Conservation (phyloP, 768 basidiomycete genomes). For the Lepiota venenata region DNA sequence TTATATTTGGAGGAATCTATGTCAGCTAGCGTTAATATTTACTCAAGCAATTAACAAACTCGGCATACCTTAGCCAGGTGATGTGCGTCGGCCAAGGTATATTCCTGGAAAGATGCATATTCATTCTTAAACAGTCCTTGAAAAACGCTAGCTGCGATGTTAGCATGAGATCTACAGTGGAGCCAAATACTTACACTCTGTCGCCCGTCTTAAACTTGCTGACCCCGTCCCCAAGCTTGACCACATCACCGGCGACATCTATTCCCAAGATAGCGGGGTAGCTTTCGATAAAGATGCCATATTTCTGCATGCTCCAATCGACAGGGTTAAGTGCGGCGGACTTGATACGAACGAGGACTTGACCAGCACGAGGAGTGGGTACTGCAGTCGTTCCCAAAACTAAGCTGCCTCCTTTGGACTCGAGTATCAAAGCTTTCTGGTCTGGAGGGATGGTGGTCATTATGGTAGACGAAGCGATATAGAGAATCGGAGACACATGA, state of each 20-base stretch:
- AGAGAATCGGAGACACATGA: background rate
- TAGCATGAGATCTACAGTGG: background rate
- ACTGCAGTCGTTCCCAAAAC: constrained; percentile 28
- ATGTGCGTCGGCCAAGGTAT: constrained; percentile 31
- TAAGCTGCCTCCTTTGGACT: constrained; percentile 24
- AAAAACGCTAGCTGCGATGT: constrained; percentile 25
- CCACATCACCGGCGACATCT: constrained; percentile 48
- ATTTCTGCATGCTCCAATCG: constrained; percentile 48
- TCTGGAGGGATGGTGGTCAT: background rate
- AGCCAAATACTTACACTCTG: constrained; percentile 34
- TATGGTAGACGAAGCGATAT: background rate
- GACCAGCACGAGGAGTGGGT: constrained; percentile 41
- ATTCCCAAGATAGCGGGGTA: constrained; percentile 45
- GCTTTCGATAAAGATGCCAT: constrained; percentile 34
- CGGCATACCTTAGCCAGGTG: constrained; percentile 30
- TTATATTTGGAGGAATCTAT: constrained; percentile 34
- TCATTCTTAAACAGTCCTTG: constrained; percentile 32
- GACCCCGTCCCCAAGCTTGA: constrained; percentile 47
- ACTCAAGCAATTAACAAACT: background rate
- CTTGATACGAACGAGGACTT: constrained; percentile 44
- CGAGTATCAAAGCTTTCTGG: constrained; percentile 26
- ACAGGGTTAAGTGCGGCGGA: constrained; percentile 50
- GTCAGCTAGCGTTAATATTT: background rate
- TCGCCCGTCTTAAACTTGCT: constrained; percentile 46
- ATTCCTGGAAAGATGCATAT: constrained; percentile 38